Percentiles rank a stretch among this genome's conserved stretches.
Evolutionary conservation across 768 basidiomycete species (phyloP).

Genomic region (Cystobasidium onofrii): DNA sequence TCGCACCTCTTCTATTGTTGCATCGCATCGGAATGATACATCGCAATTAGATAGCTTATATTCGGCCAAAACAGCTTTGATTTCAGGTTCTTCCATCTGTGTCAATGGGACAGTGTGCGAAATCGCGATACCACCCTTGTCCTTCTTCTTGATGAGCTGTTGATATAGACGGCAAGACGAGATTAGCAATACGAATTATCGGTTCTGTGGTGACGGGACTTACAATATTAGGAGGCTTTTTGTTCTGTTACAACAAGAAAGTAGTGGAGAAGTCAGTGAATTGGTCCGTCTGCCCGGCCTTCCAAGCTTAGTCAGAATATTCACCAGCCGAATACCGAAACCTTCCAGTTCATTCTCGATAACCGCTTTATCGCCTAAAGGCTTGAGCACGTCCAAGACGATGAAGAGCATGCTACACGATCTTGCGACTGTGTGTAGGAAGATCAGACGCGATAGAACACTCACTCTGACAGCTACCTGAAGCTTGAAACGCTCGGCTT

Average conservation of each 20-base stretch:
- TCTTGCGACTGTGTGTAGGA: slow-evolving; percentile 62
- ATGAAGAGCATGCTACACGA: slow-evolving; percentile 99
- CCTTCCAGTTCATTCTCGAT: slow-evolving; percentile 91
- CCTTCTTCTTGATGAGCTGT: slow-evolving; percentile 47
- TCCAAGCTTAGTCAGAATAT: not conserved
- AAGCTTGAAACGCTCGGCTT: slow-evolving; percentile 46
- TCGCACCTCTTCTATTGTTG: slow-evolving; percentile 70
- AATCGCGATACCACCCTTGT: slow-evolving; percentile 86
- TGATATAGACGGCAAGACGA: no score
- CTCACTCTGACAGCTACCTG: slow-evolving; percentile 45
- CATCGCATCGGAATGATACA: slow-evolving; percentile 83
- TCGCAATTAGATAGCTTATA: slow-evolving; percentile 76
- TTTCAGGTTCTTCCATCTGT: slow-evolving; percentile 89
- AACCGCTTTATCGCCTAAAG: slow-evolving; percentile 69
- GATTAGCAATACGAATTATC: no score
- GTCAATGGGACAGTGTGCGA: slow-evolving; percentile 95
- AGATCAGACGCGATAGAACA: not conserved
- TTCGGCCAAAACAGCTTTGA: slow-evolving; percentile 87
- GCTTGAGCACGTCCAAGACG: slow-evolving; percentile 93
- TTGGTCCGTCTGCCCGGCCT: not conserved
- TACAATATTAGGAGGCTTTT: slow-evolving; percentile 74
- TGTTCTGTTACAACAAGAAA: slow-evolving; percentile 55
- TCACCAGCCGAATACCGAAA: slow-evolving; percentile 64
- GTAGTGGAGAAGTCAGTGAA: slow-evolving; percentile 55
- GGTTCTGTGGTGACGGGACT: slow-evolving; percentile 55